Percentiles rank a stretch among this genome's conserved stretches.
phyloP scores from a whole-genome alignment of 805 yeast species.

The Tetrapisispora phaffii region DNA sequence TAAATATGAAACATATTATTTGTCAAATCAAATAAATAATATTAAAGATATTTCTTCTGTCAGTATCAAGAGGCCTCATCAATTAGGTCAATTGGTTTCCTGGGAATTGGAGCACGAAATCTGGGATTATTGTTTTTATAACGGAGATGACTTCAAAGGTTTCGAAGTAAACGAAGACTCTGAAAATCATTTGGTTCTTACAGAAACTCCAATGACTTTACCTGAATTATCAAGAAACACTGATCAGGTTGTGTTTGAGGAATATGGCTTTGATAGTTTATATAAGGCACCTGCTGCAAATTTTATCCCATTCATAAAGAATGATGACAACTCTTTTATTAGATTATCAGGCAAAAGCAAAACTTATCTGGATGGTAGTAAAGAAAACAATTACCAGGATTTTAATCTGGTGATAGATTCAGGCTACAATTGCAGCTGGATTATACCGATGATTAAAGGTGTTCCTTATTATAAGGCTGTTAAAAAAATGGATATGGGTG shows the following conservation, averaged over 20 bases:
- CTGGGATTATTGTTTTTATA: conserved; percentile 73
- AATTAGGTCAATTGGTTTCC: conserved; percentile 76
- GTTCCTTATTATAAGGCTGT: conserved; percentile 68
- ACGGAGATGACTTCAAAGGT: conserved; percentile 35
- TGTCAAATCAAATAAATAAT: conserved; percentile 58
- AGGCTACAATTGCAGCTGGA: conserved; percentile 82
- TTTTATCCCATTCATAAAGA: conserved; percentile 52
- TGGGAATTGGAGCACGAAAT: conserved; percentile 86
- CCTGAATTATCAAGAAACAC: conserved; percentile 75
- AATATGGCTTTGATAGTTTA: conserved; percentile 67
- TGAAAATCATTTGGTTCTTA: conserved; percentile 53
- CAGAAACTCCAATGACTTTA: conserved; percentile 74
- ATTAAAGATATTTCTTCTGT: conserved; percentile 70
- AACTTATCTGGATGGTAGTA: conserved; percentile 8
- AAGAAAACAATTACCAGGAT: conserved; percentile 35
- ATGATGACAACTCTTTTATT: conserved; percentile 4
- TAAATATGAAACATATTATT: conserved; percentile 58
- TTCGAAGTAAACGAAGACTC: conserved; percentile 35
- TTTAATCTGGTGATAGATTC: conserved; percentile 76
- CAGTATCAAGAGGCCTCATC: conserved; percentile 69
- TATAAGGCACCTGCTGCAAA: conserved; percentile 57
- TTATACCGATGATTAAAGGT: conserved; percentile 76
- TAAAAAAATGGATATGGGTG: conserved; percentile 75
- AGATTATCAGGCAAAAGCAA: conserved; percentile 19
- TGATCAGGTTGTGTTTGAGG: conserved; percentile 91